Percentiles rank a stretch among this genome's conserved stretches.
phyloP scores from a whole-genome alignment of 768 basidiomycete species.

The Macrolepiota dolichaula region DNA sequence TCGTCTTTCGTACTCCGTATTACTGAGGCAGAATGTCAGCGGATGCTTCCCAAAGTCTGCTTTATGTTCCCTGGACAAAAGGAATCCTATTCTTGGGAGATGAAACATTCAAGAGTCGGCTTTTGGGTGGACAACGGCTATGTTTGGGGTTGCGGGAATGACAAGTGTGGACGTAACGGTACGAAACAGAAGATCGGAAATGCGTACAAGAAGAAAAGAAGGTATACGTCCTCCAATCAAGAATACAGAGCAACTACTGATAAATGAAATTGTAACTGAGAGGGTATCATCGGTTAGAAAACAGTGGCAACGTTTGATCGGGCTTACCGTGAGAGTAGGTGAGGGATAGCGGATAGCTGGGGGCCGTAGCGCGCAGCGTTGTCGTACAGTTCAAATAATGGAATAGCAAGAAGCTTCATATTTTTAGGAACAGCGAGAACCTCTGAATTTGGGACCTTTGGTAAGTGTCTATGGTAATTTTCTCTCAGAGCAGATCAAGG shows the following conservation, averaged over 20 bases:
- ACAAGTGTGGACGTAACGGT: background rate
- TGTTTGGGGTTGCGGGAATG: background rate
- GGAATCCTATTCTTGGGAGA: too few relatives aligned
- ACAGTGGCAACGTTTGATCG: background rate
- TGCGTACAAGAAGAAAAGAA: background rate
- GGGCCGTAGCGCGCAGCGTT: conserved; percentile 96
- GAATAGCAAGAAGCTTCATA: conserved; percentile 97
- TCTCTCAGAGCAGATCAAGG: background rate
- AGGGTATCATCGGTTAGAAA: conserved; percentile 63
- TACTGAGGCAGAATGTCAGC: too few relatives aligned
- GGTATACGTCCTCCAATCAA: background rate
- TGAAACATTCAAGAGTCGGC: background rate
- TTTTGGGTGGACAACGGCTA: background rate
- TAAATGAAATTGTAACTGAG: conserved; percentile 80
- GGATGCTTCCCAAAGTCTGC: too few relatives aligned
- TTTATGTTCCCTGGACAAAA: background rate
- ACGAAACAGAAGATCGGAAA: background rate
- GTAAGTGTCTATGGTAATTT: background rate
- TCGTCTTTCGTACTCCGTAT: too few relatives aligned
- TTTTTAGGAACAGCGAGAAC: conserved; percentile 97
- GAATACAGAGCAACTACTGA: conserved; percentile 36
- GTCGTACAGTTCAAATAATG: conserved; percentile 95
- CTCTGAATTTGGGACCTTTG: conserved; percentile 44
- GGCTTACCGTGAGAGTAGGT: conserved; percentile 59
- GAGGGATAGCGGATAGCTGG: conserved; percentile 91